Evolutionary conservation across 805 yeast genomes (phyloP), one percentile per base, ranked within the genome.

Genomic region (Monosporozyma aerobia): DNA sequence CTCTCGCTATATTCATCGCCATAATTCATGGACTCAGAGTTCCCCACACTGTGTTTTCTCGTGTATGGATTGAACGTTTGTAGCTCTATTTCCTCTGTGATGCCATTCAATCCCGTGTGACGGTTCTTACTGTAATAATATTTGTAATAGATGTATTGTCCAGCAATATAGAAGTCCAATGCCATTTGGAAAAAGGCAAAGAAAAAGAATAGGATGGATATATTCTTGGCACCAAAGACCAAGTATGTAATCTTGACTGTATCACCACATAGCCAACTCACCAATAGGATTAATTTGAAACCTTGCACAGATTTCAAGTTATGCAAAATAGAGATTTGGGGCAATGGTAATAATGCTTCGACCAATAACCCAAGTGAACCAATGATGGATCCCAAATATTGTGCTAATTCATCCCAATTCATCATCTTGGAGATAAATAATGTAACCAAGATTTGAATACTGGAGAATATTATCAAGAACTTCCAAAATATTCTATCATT

Each of bases 251-350:
- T 78, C 65, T 90, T 90, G 40, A 88, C 77, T 43, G 84, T 72
- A 69, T 90, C 97, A 53, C 97, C 97, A 54, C 92, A 83, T 4
- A 90, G 72, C 97, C 97, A 90, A 61, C 90, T 83, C 19, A 89
- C 69, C 39, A 90, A 65, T 35, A 90, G 71, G 29, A 92, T 79
- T 49, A 82, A 73, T 61, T 89, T 84, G 71, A 90, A 90, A 54
- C 94, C 92, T 57, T 84, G 84, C 7, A 86, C 81, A 0, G 88
- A 79, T 59, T 81, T 80, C 29, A 83, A 60, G 53, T 89, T 76
- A 62, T 80, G 77, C 48, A 87, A 74, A 55, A 87, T 69, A n/a
- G 87, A 71, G 48, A 87, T 81, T 70, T 87, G 89, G 14, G 94
- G 92, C 55, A 87, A 71, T 19, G 96, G 89, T 58, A 87, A 71